phyloP scores from a whole-genome alignment of 2,329 filamentous ascomycete species.

The Verticillium longisporum region DNA sequence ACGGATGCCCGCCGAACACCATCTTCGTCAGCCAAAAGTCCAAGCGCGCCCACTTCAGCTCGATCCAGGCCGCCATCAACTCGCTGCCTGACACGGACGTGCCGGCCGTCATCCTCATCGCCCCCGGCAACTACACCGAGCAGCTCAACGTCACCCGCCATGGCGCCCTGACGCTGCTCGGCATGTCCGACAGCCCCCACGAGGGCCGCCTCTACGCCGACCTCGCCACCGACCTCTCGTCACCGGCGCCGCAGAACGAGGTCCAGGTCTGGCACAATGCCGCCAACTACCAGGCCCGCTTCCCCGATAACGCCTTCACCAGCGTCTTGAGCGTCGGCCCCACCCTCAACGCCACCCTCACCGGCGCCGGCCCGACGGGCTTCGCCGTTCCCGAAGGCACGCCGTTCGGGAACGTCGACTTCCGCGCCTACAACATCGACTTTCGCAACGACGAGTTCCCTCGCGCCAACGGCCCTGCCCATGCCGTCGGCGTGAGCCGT shows the following conservation, averaged over 20 bases:
- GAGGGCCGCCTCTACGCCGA: constrained; percentile 27
- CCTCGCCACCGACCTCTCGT: constrained; percentile 31
- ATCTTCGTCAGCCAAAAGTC: constrained; percentile 32
- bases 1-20: constrained; percentile 30
- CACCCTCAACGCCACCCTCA: constrained; percentile 54
- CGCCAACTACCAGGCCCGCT: constrained; percentile 39
- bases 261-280: constrained; percentile 54
- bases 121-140: constrained; percentile 53
- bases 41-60: constrained; percentile 25
- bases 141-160: constrained; percentile 59
- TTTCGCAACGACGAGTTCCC: constrained; percentile 54
- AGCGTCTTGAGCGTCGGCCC: constrained; percentile 56
- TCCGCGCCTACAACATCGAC: constrained; percentile 61
- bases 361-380: constrained; percentile 55
- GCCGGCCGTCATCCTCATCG: constrained; percentile 50
- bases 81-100: constrained; percentile 32
- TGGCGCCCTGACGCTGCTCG: constrained; percentile 54
- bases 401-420: constrained; percentile 56
- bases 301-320: constrained; percentile 56
- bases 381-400: constrained; percentile 53
- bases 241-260: constrained; percentile 23
- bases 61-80: constrained; percentile 32
- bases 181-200: constrained; percentile 40
- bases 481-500: constrained; percentile 53
- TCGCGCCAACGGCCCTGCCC: constrained; percentile 43